These are phyloP conservation scores for Pleurotus cornucopiae DNA, from an alignment of 768 basidiomycete genomes.

Conservation along the genomic window DNA sequence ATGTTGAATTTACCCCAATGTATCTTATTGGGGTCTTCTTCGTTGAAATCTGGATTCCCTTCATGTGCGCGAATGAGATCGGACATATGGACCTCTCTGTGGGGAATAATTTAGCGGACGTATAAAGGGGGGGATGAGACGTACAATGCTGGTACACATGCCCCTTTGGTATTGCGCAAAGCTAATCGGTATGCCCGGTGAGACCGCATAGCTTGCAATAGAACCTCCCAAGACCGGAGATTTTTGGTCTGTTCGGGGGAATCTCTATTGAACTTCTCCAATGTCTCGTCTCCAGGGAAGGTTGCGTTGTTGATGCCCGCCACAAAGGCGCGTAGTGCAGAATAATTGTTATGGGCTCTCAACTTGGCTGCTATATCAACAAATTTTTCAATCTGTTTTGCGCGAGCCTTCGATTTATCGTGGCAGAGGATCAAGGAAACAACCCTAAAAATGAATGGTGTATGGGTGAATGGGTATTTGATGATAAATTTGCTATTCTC, in stretches of 20 bases:
- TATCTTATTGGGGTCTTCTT: conserved; percentile 64
- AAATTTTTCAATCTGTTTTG: conserved; percentile 84
- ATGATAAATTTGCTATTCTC: conserved; percentile 15
- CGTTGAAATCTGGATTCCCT: conserved; percentile 71
- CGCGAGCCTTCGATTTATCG: conserved; percentile 69
- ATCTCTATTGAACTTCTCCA: conserved; percentile 66
- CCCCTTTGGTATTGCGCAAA: conserved; percentile 76
- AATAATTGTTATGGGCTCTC: conserved; percentile 86
- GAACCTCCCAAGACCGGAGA: conserved; percentile 77
- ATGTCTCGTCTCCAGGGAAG: conserved; percentile 71
- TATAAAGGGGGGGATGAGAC: conserved; percentile 19
- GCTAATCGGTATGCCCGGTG: conserved; percentile 92
- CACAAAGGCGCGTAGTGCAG: conserved; percentile 88
- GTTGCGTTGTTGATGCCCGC: conserved; percentile 87
- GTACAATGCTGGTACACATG: conserved; percentile 84
- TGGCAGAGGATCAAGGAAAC: conserved; percentile 88
- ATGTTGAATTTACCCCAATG: conserved; percentile 97
- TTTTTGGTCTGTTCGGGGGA: conserved; percentile 71
- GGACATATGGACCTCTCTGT: conserved; percentile 88
- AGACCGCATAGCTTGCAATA: conserved; percentile 76
- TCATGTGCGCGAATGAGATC: conserved; percentile 87
- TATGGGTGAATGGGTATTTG: conserved; percentile 1
- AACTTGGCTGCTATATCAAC: conserved; percentile 79
- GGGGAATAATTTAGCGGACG: conserved; percentile 8
- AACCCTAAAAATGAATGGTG: conserved; percentile 51